These are phyloP conservation scores for Entophlyctis helioformis DNA, from an alignment of 192 early-diverging fungal genomes.

Conservation along the genomic window DNA sequence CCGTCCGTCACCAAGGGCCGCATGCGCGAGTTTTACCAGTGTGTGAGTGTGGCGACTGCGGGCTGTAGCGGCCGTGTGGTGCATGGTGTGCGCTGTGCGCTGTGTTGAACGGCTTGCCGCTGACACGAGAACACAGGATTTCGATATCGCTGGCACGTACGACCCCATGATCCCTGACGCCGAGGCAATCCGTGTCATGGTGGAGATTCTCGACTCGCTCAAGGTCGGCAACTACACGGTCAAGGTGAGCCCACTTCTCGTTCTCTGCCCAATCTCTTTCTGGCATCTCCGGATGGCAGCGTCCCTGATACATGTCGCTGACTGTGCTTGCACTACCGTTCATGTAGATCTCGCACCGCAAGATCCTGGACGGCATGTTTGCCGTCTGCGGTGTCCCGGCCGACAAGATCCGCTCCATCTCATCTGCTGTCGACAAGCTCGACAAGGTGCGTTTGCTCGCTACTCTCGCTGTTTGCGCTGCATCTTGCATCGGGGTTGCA, in stretches of 20 bases:
- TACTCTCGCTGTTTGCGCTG: neutral
- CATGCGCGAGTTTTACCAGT: conserved; percentile 99
- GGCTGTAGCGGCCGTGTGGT: too few species aligned
- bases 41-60: conserved; percentile 40
- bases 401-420: conserved; percentile 80
- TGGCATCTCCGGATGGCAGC: too few species aligned
- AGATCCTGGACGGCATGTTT: conserved; percentile 96
- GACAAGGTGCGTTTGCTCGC: conserved; percentile 59
- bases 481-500: neutral
- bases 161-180: conserved; percentile 97
- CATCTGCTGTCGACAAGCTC: conserved; percentile 96
- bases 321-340: too few species aligned
- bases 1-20: conserved; percentile 96
- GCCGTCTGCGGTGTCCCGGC: conserved; percentile 87
- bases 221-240: conserved; percentile 82
- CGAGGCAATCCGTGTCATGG: conserved; percentile 69
- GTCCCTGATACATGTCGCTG: too few species aligned
- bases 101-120: too few species aligned
- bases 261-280: too few species aligned
- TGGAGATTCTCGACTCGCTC: conserved; percentile 68
- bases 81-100: too few species aligned
- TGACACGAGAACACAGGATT: too few species aligned
- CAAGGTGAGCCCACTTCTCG: conserved; percentile 45
- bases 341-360: conserved; percentile 84
- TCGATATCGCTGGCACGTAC: conserved; percentile 90